phyloP scores from a whole-genome alignment of 495 filamentous ascomycete genomes.

The Letharia lupina region DNA sequence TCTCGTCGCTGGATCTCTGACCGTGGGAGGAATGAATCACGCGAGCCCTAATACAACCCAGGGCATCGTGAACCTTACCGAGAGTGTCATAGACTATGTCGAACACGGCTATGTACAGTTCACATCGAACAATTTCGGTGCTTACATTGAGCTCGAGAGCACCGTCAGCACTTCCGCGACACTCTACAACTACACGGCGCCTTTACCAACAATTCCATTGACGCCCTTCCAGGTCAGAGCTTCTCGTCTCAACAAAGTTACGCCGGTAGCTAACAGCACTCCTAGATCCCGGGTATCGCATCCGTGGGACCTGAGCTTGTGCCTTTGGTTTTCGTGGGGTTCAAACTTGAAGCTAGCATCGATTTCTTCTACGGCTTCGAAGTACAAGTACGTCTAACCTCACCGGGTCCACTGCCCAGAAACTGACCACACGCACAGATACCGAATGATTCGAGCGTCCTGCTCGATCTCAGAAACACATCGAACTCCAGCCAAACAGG shows the following conservation, averaged over 20 bases:
- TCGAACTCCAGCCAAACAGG: constrained; percentile 24
- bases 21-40: constrained; percentile 7
- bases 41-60: neutral
- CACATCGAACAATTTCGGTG: constrained; percentile 22
- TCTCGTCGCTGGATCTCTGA: constrained; percentile 25
- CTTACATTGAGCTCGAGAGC: constrained; percentile 30
- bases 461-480: constrained; percentile 23
- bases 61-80: constrained; percentile 11
- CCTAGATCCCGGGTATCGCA: constrained; percentile 28
- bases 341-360: constrained; percentile 20
- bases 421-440: constrained; percentile 16
- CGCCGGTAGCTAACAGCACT: neutral
- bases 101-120: constrained; percentile 28
- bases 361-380: constrained; percentile 32
- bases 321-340: constrained; percentile 21
- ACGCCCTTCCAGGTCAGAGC: constrained; percentile 26
- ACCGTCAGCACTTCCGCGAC: constrained; percentile 16
- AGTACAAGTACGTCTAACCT: constrained; percentile 20
- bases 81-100: constrained; percentile 22
- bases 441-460: constrained; percentile 27
- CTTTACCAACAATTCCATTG: constrained; percentile 27
- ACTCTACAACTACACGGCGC: constrained; percentile 17
- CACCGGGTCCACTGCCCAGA: neutral
- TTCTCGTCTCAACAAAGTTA: too few species aligned
- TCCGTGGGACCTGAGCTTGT: constrained; percentile 27